A percentile compares a stretch with the other conserved stretches of the same genome.
Conservation (phyloP, 129 eudicot genomes). For the Artemisia annua region DNA sequence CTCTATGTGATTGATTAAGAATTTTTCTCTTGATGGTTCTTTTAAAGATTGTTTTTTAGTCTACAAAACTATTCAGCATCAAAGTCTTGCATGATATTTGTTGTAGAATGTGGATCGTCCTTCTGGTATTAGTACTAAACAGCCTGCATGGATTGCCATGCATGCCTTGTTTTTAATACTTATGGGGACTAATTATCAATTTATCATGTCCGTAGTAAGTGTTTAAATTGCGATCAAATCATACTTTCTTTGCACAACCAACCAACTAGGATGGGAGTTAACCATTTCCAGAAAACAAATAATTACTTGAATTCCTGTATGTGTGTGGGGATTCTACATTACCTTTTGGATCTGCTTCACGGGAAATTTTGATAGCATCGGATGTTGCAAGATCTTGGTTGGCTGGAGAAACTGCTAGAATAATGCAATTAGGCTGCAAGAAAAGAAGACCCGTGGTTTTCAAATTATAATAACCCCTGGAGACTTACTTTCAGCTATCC, state of each 20-base stretch:
- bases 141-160: too few species aligned
- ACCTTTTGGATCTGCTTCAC: constrained; percentile 99
- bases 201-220: too few species aligned
- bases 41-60: too few species aligned
- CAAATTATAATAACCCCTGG: constrained; percentile 10
- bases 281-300: not conserved
- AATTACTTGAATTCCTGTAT: not conserved
- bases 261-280: not conserved
- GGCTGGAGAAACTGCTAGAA: constrained; percentile 97
- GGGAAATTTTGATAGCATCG: constrained; percentile 89
- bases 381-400: constrained; percentile 99
- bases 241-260: not conserved
- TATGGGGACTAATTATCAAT: too few species aligned
- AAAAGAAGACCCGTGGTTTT: constrained; percentile 16
- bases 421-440: constrained; percentile 98
- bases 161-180: too few species aligned
- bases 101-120: too few species aligned
- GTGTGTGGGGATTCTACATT: constrained; percentile 17
- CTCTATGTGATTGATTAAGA: too few species aligned
- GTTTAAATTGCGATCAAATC: too few species aligned
- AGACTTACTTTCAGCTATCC: not conserved
- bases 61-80: too few species aligned
- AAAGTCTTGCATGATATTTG: too few species aligned
- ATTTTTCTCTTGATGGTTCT: too few species aligned
- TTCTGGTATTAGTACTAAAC: too few species aligned